A percentile compares a stretch with the other conserved stretches of the same genome.
phyloP scores from a whole-genome alignment of 768 basidiomycete species.

The Suillus fuscotomentosus region DNA sequence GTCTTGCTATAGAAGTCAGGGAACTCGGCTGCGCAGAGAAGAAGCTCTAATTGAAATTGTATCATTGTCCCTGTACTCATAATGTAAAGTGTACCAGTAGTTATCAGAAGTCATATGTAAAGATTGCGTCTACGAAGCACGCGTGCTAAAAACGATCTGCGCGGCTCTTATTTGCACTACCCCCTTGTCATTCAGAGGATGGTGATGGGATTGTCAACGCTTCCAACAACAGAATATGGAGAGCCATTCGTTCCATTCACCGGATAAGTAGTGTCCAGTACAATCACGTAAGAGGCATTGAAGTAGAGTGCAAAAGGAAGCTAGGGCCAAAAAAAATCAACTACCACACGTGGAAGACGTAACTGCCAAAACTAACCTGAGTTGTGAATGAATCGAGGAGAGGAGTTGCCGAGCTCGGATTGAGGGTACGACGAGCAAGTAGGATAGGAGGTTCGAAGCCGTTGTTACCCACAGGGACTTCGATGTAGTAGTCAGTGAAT shows the following conservation, averaged over 20 bases:
- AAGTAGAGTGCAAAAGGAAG: constrained; percentile 25
- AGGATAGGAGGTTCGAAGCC: constrained; percentile 30
- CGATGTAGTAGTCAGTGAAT: constrained; percentile 33
- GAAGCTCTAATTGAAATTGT: neutral
- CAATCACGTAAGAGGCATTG: constrained; percentile 21
- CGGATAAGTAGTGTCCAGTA: constrained; percentile 23
- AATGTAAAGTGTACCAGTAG: too few relatives aligned
- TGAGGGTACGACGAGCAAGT: constrained; percentile 19
- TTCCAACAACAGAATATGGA: constrained; percentile 22
- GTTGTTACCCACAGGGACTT: constrained; percentile 31
- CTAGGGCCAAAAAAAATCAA: constrained; percentile 15
- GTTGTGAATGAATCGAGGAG: constrained; percentile 17
- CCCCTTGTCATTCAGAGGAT: constrained; percentile 1
- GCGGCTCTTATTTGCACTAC: neutral
- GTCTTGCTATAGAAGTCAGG: constrained; percentile 13
- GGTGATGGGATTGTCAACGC: constrained; percentile 13
- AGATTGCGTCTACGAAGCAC: neutral
- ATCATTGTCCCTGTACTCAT: neutral
- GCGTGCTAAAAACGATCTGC: neutral
- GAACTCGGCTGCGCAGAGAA: neutral
- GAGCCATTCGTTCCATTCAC: constrained; percentile 18
- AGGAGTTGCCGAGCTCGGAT: constrained; percentile 1
- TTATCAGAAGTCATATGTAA: neutral
- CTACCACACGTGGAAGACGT: neutral
- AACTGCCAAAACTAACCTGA: constrained; percentile 11